These are phyloP conservation scores for Xerocomellus dryophilus DNA, from an alignment of 768 basidiomycete species.

Conservation along the genomic window DNA sequence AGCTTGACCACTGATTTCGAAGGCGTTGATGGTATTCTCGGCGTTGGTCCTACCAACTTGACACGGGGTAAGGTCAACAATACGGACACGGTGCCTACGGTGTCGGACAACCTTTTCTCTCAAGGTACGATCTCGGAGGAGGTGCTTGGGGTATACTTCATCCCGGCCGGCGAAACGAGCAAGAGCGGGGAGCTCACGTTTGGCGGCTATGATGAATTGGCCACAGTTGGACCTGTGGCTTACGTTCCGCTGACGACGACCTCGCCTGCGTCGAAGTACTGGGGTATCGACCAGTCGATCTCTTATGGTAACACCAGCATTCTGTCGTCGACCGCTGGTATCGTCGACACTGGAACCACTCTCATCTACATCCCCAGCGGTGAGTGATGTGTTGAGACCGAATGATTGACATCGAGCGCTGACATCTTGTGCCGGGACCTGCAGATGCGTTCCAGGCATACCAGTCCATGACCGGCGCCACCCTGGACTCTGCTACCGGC, in stretches of 20 bases:
- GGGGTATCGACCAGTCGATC: conserved; percentile 34
- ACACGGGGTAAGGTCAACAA: conserved; percentile 26
- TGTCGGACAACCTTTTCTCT: conserved; percentile 33
- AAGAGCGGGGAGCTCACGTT: conserved; percentile 28
- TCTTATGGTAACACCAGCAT: conserved; percentile 26
- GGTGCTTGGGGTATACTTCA: conserved; percentile 35
- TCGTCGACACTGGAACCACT: conserved; percentile 34
- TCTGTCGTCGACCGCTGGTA: conserved; percentile 27
- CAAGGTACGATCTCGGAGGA: conserved; percentile 29
- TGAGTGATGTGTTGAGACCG: background rate
- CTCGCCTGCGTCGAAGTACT: conserved; percentile 22
- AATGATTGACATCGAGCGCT: no score
- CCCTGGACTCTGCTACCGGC: conserved; percentile 24
- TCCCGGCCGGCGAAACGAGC: conserved; percentile 20
- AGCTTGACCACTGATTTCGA: no score
- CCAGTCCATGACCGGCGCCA: conserved; percentile 23
- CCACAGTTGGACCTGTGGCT: conserved; percentile 10
- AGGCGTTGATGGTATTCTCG: conserved; percentile 35
- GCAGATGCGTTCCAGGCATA: conserved; percentile 28
- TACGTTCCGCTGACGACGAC: conserved; percentile 27
- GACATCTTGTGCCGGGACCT: background rate
- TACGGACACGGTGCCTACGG: conserved; percentile 27
- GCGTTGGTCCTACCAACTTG: conserved; percentile 34
- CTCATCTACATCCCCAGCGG: conserved; percentile 24
- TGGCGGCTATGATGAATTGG: conserved; percentile 22